Evolutionary conservation across 2,329 filamentous ascomycete genomes (phyloP), one percentile per base, ranked within the genome.

Genomic region (Thyridium curvatum): DNA sequence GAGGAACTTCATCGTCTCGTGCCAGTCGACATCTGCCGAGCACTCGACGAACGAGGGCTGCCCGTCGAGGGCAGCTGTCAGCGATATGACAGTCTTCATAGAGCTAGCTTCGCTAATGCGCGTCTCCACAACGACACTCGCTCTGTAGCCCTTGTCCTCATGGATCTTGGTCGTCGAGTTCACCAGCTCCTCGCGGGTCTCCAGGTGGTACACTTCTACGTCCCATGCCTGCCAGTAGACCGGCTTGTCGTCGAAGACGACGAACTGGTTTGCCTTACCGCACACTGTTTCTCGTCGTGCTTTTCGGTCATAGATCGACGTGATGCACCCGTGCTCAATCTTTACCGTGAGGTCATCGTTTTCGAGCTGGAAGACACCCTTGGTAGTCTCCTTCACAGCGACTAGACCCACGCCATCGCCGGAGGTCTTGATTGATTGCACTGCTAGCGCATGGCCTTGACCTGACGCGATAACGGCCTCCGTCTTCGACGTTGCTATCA

Each of bases 151-250:
- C 4, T 62, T 52, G 21, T 26, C 21, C 21, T 26, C 21, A 10
- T 26, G 21, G 21, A 26, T 26, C 6, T 6, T 10, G 21, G 21
- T 26, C 6, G 21, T 26, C 21, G 21, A 26, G 21, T 26, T 26
- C 6, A 6, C 10, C 8, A 84, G 60, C 51, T 82, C 79, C 46
- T 77, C 66, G 13, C 79, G 68, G 1, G 79, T 82, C 12, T 79
- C 66, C 3, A 84, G 65, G 43, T 84, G 80, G 58, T 72, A 84
- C 7, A 84, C 77, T 52, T 84, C 80, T 3, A 83, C 79, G 51
- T 84, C 80, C 80, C 80, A 84, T 1, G 79, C 80, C 53, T 84
- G 79, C 79, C 80, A 84, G 59, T 83, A 82, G 4, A 84, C 66
- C 4, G 80, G 80, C 59, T 84, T 83, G 52, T 84, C 80, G 47